A percentile compares a stretch with the other conserved stretches of the same genome.
Conservation (phyloP, 2,329 filamentous ascomycete species). For the Pezicula carpinea region DNA sequence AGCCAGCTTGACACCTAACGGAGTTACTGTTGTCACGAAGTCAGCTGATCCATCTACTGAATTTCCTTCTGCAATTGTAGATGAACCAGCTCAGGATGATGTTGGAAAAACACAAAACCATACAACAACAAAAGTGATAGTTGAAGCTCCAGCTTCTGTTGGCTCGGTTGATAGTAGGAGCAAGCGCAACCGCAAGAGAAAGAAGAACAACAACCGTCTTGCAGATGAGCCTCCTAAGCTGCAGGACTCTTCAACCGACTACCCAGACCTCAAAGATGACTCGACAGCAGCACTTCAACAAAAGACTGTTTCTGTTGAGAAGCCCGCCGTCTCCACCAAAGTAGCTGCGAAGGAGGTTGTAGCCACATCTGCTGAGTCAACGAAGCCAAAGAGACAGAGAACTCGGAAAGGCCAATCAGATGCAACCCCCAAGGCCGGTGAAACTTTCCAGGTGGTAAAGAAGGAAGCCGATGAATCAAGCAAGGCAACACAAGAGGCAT, state of each 20-base stretch:
- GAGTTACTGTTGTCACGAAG: too few species aligned
- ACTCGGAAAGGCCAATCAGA: too few species aligned
- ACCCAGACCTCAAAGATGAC: neutral
- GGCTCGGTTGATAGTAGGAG: neutral
- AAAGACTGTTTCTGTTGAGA: neutral
- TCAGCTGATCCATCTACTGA: too few species aligned
- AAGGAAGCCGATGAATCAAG: too few species aligned
- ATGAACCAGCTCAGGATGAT: neutral
- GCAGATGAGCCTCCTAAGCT: constrained; percentile 1
- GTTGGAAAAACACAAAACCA: neutral
- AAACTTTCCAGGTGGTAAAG: too few species aligned
- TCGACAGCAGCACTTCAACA: neutral
- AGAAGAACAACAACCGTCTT: constrained; percentile 20
- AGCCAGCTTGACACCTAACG: too few species aligned
- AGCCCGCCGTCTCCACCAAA: neutral
- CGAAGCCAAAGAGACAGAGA: too few species aligned
- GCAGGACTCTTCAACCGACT: neutral
- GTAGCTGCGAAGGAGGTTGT: too few species aligned
- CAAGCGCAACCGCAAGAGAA: constrained; percentile 15
- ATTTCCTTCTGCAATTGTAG: too few species aligned
- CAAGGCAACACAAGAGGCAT: neutral
- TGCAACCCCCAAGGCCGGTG: too few species aligned
- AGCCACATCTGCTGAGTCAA: too few species aligned
- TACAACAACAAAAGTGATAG: neutral
- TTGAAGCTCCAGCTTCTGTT: neutral